phyloP scores from a whole-genome alignment of 1,284 basidiomycete genomes.

The Sanghuangporus sanghuang region DNA sequence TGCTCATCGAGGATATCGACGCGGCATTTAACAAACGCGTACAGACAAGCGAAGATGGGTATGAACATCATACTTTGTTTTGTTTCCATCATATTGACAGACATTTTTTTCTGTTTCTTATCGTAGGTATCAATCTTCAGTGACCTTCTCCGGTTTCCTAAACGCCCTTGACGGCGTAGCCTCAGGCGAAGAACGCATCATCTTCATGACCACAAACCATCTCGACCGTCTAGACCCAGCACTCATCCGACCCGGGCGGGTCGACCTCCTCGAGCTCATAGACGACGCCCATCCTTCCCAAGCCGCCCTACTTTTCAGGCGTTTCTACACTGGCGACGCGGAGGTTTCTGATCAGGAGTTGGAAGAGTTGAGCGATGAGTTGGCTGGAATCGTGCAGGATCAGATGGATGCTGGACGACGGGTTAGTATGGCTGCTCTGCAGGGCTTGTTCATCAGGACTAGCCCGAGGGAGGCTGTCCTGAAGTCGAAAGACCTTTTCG shows the following conservation, averaged over 20 bases:
- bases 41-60: conserved; percentile 88
- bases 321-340: conserved; percentile 70
- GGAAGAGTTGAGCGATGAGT: conserved; percentile 40
- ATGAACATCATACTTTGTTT: conserved; percentile 22
- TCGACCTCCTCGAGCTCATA: conserved; percentile 82
- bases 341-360: conserved; percentile 34
- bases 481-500: conserved; percentile 50
- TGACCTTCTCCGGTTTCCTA: conserved; percentile 96
- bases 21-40: conserved; percentile 95
- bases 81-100: neutral
- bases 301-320: conserved; percentile 73
- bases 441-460: conserved; percentile 87
- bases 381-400: conserved; percentile 49
- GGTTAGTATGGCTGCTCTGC: conserved; percentile 91
- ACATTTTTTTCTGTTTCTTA: conserved; percentile 17
- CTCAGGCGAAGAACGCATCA: conserved; percentile 93
- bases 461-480: conserved; percentile 57
- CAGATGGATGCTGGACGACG: conserved; percentile 48
- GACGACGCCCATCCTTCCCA: conserved; percentile 87
- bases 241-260: conserved; percentile 90
- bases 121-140: conserved; percentile 81
- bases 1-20: conserved; percentile 96
- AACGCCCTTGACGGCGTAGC: conserved; percentile 98
- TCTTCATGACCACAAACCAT: conserved; percentile 99
- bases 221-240: conserved; percentile 81